A percentile compares a stretch with the other conserved stretches of the same genome.
Conservation (phyloP, 2,329 filamentous ascomycete species). For the Ustulina deusta region DNA sequence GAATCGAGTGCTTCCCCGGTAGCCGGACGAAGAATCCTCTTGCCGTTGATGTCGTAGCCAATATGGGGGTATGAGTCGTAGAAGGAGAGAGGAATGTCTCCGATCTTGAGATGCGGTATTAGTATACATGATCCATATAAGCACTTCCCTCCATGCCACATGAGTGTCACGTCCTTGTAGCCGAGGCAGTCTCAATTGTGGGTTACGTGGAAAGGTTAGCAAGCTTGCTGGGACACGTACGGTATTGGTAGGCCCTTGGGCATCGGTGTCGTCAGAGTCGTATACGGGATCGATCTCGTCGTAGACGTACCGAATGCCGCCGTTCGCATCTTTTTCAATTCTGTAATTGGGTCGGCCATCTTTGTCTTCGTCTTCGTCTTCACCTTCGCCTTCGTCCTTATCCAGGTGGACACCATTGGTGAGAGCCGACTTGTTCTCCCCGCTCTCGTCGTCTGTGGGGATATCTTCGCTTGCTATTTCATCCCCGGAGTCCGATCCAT, state of each 20-base stretch:
- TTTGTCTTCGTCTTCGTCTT: slow-evolving; percentile 36
- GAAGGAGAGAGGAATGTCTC: slow-evolving; percentile 91
- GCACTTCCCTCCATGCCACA: neutral
- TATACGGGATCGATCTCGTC: slow-evolving; percentile 94
- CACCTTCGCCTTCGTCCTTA: slow-evolving; percentile 53
- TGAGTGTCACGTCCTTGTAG: neutral
- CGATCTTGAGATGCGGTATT: slow-evolving; percentile 65
- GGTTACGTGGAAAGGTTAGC: neutral
- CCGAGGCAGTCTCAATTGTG: neutral
- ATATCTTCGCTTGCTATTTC: slow-evolving; percentile 58
- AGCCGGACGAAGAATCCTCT: slow-evolving; percentile 95
- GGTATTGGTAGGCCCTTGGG: slow-evolving; percentile 82
- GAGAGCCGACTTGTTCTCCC: slow-evolving; percentile 51
- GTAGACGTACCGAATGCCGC: slow-evolving; percentile 90
- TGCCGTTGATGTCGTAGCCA: slow-evolving; percentile 98
- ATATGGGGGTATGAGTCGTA: slow-evolving; percentile 99
- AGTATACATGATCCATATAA: slow-evolving; percentile 14
- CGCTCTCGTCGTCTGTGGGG: slow-evolving; percentile 55
- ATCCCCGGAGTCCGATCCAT: slow-evolving; percentile 56
- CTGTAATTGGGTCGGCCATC: slow-evolving; percentile 60
- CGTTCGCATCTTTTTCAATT: slow-evolving; percentile 85
- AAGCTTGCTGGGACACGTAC: slow-evolving; percentile 30
- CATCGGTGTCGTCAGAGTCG: slow-evolving; percentile 94
- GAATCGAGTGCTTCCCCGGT: slow-evolving; percentile 94
- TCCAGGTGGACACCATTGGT: slow-evolving; percentile 53